Base-by-base conservation (phyloP, 495 filamentous ascomycete species). In the Lasiosphaeria ovina region DNA sequence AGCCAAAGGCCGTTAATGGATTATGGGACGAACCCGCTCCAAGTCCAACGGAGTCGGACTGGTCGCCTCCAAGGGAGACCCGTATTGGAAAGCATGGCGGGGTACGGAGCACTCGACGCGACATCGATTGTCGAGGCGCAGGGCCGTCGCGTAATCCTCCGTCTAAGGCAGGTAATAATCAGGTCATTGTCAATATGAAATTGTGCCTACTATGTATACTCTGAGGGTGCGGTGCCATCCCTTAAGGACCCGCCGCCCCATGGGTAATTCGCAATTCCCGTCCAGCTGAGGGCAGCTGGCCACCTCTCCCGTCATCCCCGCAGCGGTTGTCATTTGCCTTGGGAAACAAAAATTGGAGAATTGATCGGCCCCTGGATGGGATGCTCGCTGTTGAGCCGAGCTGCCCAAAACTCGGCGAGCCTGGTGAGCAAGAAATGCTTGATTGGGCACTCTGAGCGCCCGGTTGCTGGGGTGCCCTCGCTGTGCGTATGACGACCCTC, bases 61-160 rank as follows among this genome's bases (percentile, higher is more conserved):
- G 44, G 44, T 47, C 6, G 5, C 44, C 49, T 53, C 48, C 17
- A 44, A 44, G 35, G 36, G 3, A 33, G 35, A 35, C 47, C 57
- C 57, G 59, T 61, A 57, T 59, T 40, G 58, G 48, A 45, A 62
- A 60, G 60, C 64, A 47, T 47, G 16, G 44, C 44, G 44, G 44
- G 44, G 44, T 47, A 65, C 64, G 67, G 68, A 65, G 68, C 62
- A 68, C 59, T 54, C 31, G 59, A 66, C 61, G 65, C 61, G 54
- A 65, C 63, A 32, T 54, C 53, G 24, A 24, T 24, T 24, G 50
- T 52, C 40, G 68, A 68, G 68, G 68, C 68, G 66, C 68, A 71
- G 63, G 51, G 54, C 24, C 3, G 36, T 61, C 64, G 55, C 53
- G 64, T 61, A 59, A 59, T 53, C 47, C 6, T 51, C 57, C 57